Evolutionary conservation across 306 rosid genomes (phyloP).

Genomic region (Pueraria montana): DNA sequence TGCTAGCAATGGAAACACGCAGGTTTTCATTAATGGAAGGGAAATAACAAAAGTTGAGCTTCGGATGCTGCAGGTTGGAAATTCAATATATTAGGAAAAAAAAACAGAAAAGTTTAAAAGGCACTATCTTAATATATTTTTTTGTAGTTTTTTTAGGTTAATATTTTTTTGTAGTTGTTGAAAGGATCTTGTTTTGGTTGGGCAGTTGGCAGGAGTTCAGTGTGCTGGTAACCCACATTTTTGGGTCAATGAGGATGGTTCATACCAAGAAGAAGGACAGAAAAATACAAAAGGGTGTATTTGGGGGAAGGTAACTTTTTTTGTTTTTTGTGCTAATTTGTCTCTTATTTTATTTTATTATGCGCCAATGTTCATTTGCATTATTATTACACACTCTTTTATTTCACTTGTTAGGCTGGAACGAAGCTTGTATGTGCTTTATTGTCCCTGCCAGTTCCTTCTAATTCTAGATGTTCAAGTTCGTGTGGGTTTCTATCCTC

Average conservation of each 20-base stretch:
- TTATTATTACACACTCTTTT: neutral
- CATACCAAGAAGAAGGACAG: constrained; percentile 99
- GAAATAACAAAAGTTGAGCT: constrained; percentile 94
- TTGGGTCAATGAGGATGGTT: constrained; percentile 99
- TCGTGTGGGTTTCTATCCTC: constrained; percentile 68
- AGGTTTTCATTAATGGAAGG: constrained; percentile 93
- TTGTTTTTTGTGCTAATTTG: too few species aligned
- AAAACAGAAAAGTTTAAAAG: neutral
- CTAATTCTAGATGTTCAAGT: constrained; percentile 73
- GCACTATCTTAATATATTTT: neutral
- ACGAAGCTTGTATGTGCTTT: constrained; percentile 90
- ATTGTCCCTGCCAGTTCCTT: constrained; percentile 91
- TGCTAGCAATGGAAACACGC: constrained; percentile 96
- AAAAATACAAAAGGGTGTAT: constrained; percentile 93
- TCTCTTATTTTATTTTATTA: constrained; percentile 28
- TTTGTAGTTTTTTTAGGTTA: neutral
- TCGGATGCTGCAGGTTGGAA: constrained; percentile 95
- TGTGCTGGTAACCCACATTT: constrained; percentile 99
- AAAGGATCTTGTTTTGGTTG: constrained; percentile 40
- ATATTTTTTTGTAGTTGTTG: neutral
- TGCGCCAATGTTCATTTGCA: constrained; percentile 16
- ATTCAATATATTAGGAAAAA: constrained; percentile 40
- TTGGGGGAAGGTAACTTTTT: constrained; percentile 89
- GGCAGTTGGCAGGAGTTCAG: constrained; percentile 98
- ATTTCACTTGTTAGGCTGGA: constrained; percentile 80